Percentiles rank a stretch among this genome's conserved stretches.
These are phyloP conservation scores for Plasmodium chabaudi DNA, from an alignment of 169 alveolate species.

Conservation along the genomic window DNA sequence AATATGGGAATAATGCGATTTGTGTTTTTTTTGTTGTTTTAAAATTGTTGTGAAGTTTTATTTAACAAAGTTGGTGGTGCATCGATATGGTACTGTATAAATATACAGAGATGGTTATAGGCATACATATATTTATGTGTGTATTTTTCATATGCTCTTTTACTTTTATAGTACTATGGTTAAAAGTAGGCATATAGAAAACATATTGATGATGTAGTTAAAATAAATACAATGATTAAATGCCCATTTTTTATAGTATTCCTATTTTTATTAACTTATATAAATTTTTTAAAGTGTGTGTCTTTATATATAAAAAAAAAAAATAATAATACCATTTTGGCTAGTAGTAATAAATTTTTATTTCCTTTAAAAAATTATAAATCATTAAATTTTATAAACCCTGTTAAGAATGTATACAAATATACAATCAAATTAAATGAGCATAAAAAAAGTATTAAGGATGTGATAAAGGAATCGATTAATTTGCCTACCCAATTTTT, in stretches of 20 bases:
- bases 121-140: background rate
- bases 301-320: background rate
- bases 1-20: too few species aligned
- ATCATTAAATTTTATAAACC: conserved; percentile 1
- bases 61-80: too few species aligned
- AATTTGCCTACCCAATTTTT: conserved; percentile 31
- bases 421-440: conserved; percentile 1
- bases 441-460: conserved; percentile 36
- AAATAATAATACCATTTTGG: too few species aligned
- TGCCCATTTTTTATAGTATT: background rate
- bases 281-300: background rate
- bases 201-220: too few species aligned
- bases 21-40: too few species aligned
- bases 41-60: too few species aligned
- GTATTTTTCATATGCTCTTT: background rate
- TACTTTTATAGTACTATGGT: conserved; percentile 5
- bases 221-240: too few species aligned
- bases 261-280: background rate
- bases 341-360: background rate
- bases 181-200: background rate
- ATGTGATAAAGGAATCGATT: conserved; percentile 47
- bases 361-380: background rate
- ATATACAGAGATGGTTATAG: background rate
- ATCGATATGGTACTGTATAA: background rate
- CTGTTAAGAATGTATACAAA: background rate